Evolutionary conservation across 2,329 filamentous ascomycete genomes (phyloP).

Genomic region (Penicillium griseofulvum): DNA sequence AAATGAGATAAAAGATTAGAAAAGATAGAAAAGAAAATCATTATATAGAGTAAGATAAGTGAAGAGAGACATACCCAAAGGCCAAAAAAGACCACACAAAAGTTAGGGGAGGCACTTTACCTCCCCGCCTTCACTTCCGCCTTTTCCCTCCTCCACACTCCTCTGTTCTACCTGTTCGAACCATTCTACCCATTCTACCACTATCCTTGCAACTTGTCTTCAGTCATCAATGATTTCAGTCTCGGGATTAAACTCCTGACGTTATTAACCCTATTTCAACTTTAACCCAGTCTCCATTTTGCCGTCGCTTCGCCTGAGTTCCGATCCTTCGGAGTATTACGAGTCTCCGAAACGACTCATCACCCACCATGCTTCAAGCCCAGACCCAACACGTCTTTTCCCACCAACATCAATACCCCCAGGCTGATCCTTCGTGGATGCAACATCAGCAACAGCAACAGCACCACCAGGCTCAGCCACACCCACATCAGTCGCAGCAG

Average conservation of each 20-base stretch:
- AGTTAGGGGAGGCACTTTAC: constrained; percentile 21
- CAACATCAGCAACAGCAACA: constrained; percentile 44
- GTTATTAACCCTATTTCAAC: constrained; percentile 8
- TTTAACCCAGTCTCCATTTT: constrained; percentile 1
- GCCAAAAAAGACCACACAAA: constrained; percentile 17
- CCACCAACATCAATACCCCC: constrained; percentile 55
- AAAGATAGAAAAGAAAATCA: neutral
- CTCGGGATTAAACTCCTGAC: constrained; percentile 28
- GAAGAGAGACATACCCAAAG: neutral
- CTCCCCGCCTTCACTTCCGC: constrained; percentile 38
- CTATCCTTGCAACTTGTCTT: constrained; percentile 15
- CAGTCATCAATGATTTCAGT: constrained; percentile 32
- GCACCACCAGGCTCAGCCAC: constrained; percentile 38
- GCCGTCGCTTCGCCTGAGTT: constrained; percentile 3
- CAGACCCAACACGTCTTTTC: constrained; percentile 62
- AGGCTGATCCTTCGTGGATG: constrained; percentile 46
- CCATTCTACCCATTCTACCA: neutral
- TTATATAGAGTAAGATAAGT: neutral
- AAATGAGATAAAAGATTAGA: neutral
- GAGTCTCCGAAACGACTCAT: constrained; percentile 21
- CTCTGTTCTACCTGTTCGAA: constrained; percentile 16
- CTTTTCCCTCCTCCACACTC: constrained; percentile 17
- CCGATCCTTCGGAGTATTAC: constrained; percentile 29
- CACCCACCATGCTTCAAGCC: constrained; percentile 46
- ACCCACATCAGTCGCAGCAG: constrained; percentile 40